Conservation (phyloP, 2,329 filamentous ascomycete species). For the Colletotrichum sp. region DNA sequence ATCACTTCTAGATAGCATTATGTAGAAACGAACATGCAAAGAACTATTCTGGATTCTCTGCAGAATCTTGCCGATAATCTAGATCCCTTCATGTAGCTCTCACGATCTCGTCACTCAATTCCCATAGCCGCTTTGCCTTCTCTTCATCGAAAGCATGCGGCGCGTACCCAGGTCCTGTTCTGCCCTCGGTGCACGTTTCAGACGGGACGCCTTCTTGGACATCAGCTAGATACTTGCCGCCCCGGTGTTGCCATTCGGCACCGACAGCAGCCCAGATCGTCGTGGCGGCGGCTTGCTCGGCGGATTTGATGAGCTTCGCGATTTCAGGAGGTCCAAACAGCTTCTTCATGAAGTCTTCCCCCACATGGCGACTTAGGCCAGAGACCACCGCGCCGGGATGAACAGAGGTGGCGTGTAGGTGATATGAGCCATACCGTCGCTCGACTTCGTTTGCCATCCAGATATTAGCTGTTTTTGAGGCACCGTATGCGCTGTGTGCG, state of each 20-base stretch:
- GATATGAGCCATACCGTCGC: conserved; percentile 42
- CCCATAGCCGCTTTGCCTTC: background rate
- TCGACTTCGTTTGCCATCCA: conserved; percentile 53
- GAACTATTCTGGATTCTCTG: background rate
- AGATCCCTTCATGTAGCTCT: background rate
- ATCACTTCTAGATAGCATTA: background rate
- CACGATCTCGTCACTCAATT: background rate
- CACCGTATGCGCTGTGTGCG: conserved; percentile 39
- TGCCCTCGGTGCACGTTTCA: background rate
- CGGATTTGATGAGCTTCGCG: conserved; percentile 9
- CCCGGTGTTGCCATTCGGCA: conserved; percentile 40
- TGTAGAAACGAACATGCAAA: background rate
- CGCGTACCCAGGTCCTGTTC: background rate
- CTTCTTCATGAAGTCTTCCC: background rate
- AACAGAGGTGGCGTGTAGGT: conserved; percentile 46
- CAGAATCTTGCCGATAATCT: background rate
- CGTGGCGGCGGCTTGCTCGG: conserved; percentile 47
- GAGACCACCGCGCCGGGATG: conserved; percentile 46
- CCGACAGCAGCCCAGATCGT: conserved; percentile 40
- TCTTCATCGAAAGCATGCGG: background rate
- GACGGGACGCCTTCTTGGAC: background rate
- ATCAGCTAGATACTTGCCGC: conserved; percentile 36
- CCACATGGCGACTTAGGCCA: background rate
- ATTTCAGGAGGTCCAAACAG: background rate
- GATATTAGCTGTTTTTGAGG: conserved; percentile 51